Conservation (phyloP, 257 asterid genomes). For the Nicotiana undulata region DNA sequence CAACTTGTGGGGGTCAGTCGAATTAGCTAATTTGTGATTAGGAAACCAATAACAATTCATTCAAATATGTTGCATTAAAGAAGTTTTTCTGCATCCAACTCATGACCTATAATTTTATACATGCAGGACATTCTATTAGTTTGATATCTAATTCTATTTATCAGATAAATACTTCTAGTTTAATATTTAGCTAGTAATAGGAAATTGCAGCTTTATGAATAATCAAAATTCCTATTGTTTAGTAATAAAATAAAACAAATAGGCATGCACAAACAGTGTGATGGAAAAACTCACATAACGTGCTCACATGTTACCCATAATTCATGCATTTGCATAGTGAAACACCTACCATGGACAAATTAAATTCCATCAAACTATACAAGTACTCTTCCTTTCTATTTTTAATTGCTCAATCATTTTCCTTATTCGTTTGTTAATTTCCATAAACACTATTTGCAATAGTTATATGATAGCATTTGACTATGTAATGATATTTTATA, state of each 20-base stretch:
- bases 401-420: neutral
- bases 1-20: neutral
- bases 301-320: neutral
- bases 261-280: neutral
- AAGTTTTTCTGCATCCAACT: too few relatives aligned
- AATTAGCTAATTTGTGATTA: neutral
- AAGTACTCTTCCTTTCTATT: neutral
- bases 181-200: neutral
- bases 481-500: neutral
- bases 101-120: neutral
- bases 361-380: neutral
- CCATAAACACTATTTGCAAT: too few relatives aligned
- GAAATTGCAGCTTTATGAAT: neutral
- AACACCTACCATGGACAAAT: neutral
- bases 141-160: neutral
- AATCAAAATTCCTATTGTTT: neutral
- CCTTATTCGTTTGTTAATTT: neutral
- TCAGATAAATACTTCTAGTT: neutral
- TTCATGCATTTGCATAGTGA: constrained; percentile 7
- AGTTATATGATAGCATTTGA: neutral
- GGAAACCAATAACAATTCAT: neutral
- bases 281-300: neutral
- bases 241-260: neutral
- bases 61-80: neutral
- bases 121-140: neutral